Percentiles rank a stretch among this genome's conserved stretches.
Conservation (phyloP, 768 basidiomycete species). For the Pholiota microspora region DNA sequence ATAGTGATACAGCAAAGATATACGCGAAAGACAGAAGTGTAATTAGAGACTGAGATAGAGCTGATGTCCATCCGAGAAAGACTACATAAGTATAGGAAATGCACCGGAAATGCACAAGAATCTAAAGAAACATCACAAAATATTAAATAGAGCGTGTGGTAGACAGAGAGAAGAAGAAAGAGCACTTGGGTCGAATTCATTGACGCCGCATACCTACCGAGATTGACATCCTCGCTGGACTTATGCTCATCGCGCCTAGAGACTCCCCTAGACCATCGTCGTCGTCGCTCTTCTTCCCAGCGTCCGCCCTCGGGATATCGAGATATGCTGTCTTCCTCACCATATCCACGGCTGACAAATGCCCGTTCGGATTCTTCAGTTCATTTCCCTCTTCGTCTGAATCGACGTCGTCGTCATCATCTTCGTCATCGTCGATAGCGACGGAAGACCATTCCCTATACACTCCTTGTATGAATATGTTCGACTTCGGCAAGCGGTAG, state of each 20-base stretch:
- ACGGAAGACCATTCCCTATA: slow-evolving; percentile 92
- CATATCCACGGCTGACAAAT: background rate
- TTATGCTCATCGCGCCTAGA: slow-evolving; percentile 83
- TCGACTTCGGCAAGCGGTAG: slow-evolving; percentile 82
- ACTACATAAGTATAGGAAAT: too few species aligned
- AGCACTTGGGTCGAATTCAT: background rate
- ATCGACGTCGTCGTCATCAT: slow-evolving; percentile 54
- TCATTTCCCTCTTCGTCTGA: slow-evolving; percentile 25
- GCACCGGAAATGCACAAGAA: too few species aligned
- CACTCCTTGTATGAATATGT: slow-evolving; percentile 72
- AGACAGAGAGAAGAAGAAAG: too few species aligned
- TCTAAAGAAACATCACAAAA: too few species aligned
- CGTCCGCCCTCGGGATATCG: slow-evolving; percentile 5
- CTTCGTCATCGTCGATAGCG: slow-evolving; percentile 71
- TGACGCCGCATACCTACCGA: slow-evolving; percentile 14
- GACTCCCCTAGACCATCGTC: slow-evolving; percentile 62
- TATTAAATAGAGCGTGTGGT: too few species aligned
- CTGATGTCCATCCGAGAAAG: too few species aligned
- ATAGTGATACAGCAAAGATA: too few species aligned
- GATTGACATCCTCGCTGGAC: slow-evolving; percentile 42
- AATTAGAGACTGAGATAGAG: too few species aligned
- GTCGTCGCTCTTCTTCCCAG: slow-evolving; percentile 24
- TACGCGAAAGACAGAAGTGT: too few species aligned
- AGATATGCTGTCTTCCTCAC: slow-evolving; percentile 1
- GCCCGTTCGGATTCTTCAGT: slow-evolving; percentile 8